These are phyloP conservation scores for Chaetothyriales sp. DNA, from an alignment of 2,329 filamentous ascomycete genomes.

Conservation along the genomic window DNA sequence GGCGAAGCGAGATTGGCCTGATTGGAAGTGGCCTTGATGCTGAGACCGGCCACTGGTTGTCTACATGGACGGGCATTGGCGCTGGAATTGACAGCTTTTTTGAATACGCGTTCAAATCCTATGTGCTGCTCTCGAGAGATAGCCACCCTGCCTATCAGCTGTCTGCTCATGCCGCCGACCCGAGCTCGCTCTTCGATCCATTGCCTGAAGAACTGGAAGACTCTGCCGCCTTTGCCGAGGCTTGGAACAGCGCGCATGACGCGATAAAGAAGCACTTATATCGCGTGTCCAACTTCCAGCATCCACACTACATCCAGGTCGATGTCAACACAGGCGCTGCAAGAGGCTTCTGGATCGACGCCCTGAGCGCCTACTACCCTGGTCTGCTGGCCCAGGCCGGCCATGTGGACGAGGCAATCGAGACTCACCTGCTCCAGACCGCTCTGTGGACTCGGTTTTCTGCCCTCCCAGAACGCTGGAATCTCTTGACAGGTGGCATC, in stretches of 20 bases:
- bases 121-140: slow-evolving; percentile 73
- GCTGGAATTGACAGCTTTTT: slow-evolving; percentile 97
- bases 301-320: slow-evolving; percentile 85
- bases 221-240: slow-evolving; percentile 60
- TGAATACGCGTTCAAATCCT: slow-evolving; percentile 90
- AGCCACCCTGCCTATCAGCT: slow-evolving; percentile 23
- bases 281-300: slow-evolving; percentile 55
- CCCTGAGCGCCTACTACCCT: slow-evolving; percentile 86
- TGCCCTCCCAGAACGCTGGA: slow-evolving; percentile 91
- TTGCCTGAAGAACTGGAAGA: slow-evolving; percentile 52
- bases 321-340: slow-evolving; percentile 78
- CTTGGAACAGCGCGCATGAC: slow-evolving; percentile 73
- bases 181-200: slow-evolving; percentile 50
- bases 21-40: slow-evolving; percentile 87
- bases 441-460: slow-evolving; percentile 90
- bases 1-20: slow-evolving; percentile 69
- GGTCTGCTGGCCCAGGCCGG: slow-evolving; percentile 74
- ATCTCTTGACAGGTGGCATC: slow-evolving; percentile 64
- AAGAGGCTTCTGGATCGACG: slow-evolving; percentile 89
- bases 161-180: slow-evolving; percentile 32
- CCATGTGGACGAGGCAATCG: slow-evolving; percentile 77
- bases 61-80: slow-evolving; percentile 79
- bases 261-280: slow-evolving; percentile 88
- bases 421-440: slow-evolving; percentile 78
- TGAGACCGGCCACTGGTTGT: slow-evolving; percentile 78